These are phyloP conservation scores for Haematococcus lacustris DNA, from an alignment of 139 green algal species.

Conservation along the genomic window DNA sequence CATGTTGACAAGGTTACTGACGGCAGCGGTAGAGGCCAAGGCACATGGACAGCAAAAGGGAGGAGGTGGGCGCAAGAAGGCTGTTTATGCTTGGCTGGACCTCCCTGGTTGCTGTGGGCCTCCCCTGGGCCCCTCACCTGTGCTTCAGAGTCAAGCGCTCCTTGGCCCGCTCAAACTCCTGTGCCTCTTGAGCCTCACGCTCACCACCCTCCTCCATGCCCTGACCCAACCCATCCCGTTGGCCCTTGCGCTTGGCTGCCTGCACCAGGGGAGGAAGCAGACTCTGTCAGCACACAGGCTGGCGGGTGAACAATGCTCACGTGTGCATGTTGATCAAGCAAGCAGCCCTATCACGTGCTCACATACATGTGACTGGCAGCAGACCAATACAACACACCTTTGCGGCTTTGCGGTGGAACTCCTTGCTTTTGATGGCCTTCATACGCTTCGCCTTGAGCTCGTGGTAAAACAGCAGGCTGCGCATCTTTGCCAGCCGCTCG, in stretches of 20 bases:
- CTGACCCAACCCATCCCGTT: neutral
- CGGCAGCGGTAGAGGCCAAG: no score
- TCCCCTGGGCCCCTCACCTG: no score
- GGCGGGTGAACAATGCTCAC: no score
- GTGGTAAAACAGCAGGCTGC: constrained; percentile 84
- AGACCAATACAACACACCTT: constrained; percentile 18
- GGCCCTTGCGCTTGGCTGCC: constrained; percentile 8
- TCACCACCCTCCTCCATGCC: constrained; percentile 20
- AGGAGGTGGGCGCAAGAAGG: no score
- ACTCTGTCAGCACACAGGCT: no score
- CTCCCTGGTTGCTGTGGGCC: no score
- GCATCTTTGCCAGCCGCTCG: constrained; percentile 69
- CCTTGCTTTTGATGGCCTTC: constrained; percentile 49
- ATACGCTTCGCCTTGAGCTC: constrained; percentile 83
- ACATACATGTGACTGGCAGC: neutral
- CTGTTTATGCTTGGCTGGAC: no score
- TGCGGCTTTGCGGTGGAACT: constrained; percentile 44
- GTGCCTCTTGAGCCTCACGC: constrained; percentile 38
- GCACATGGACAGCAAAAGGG: no score
- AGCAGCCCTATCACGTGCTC: neutral
- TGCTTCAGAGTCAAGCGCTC: constrained; percentile 94
- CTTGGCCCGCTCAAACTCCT: constrained; percentile 70
- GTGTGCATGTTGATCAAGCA: neutral
- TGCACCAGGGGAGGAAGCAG: no score
- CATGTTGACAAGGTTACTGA: no score